Conservation (phyloP, 108 stramenopile genomes). For the Conticribra guillardii region DNA sequence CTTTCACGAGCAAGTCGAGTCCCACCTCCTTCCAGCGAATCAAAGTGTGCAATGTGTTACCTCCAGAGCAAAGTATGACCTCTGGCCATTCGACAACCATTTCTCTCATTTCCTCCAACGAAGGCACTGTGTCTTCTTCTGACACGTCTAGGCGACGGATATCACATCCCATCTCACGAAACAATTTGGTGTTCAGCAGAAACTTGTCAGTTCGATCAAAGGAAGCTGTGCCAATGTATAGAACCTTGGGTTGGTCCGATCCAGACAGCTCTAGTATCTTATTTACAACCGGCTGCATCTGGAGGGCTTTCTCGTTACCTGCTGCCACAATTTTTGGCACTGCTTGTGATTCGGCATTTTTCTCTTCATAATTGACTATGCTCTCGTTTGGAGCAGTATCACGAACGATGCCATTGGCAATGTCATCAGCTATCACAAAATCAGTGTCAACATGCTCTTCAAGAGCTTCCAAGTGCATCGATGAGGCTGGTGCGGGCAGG, state of each 20-base stretch:
- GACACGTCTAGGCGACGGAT: conserved; percentile 30
- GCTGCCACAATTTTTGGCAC: conserved; percentile 42
- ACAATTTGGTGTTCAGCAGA: conserved; percentile 7
- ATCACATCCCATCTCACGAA: conserved; percentile 35
- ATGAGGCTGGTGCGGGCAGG: conserved; percentile 2
- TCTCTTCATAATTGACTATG: not conserved
- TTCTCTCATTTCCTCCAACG: conserved; percentile 28
- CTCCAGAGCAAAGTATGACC: conserved; percentile 30
- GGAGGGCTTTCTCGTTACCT: conserved; percentile 17
- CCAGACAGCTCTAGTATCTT: conserved; percentile 39
- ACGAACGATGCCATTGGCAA: not conserved
- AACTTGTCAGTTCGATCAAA: conserved; percentile 38
- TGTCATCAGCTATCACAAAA: conserved; percentile 29
- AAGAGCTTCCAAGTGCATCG: conserved; percentile 7
- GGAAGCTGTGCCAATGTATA: conserved; percentile 45
- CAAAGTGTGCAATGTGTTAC: conserved; percentile 38
- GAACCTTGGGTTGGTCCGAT: conserved; percentile 29
- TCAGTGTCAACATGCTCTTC: conserved; percentile 19
- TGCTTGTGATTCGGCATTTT: not conserved
- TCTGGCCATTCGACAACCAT: conserved; percentile 41
- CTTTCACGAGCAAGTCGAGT: conserved; percentile 37
- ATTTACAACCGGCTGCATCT: conserved; percentile 18
- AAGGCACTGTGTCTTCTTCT: conserved; percentile 25
- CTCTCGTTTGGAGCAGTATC: not conserved
- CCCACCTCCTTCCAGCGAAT: conserved; percentile 40